A percentile compares a stretch with the other conserved stretches of the same genome.
Evolutionary conservation across 2,329 filamentous ascomycete genomes (phyloP).

Genomic region (Ilyonectria robusta): DNA sequence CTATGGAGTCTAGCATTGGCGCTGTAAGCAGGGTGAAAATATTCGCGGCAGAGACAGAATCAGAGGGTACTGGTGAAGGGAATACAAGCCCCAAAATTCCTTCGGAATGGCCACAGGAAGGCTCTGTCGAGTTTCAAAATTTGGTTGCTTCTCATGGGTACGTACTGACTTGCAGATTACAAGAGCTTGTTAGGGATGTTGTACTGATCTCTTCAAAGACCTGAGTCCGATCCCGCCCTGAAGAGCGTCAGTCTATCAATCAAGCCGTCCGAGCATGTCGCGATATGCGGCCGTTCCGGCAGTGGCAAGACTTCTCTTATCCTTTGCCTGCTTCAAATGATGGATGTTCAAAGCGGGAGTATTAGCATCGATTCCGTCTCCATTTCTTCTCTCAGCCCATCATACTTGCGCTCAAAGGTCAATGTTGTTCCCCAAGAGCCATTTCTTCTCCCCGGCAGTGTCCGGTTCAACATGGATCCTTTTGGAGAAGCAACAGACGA

Average conservation of each 20-base stretch:
- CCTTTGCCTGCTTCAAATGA: constrained; percentile 61
- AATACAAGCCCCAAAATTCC: background rate
- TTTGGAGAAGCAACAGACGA: constrained; percentile 30
- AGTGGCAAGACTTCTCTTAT: constrained; percentile 56
- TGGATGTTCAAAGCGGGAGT: constrained; percentile 52
- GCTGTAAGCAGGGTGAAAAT: constrained; percentile 30
- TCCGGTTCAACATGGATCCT: constrained; percentile 66
- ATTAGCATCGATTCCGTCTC: constrained; percentile 35
- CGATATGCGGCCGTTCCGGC: constrained; percentile 61
- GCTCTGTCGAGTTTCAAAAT: constrained; percentile 32
- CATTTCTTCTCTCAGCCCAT: constrained; percentile 53
- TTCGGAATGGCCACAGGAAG: constrained; percentile 20
- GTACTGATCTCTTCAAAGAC: background rate
- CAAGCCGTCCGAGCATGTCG: constrained; percentile 54
- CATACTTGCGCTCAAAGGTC: constrained; percentile 39
- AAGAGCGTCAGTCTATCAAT: constrained; percentile 50
- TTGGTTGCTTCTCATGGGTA: constrained; percentile 50
- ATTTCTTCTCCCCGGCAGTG: constrained; percentile 62
- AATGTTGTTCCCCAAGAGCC: constrained; percentile 65
- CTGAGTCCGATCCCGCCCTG: constrained; percentile 43
- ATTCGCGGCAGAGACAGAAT: constrained; percentile 26
- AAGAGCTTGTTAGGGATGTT: background rate
- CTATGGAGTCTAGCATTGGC: constrained; percentile 41
- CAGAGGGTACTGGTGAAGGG: constrained; percentile 16
- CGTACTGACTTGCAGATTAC: background rate